Evolutionary conservation across 805 yeast species (phyloP), one percentile per base, ranked within the genome.

Genomic region (Lachancea nothofagi): DNA sequence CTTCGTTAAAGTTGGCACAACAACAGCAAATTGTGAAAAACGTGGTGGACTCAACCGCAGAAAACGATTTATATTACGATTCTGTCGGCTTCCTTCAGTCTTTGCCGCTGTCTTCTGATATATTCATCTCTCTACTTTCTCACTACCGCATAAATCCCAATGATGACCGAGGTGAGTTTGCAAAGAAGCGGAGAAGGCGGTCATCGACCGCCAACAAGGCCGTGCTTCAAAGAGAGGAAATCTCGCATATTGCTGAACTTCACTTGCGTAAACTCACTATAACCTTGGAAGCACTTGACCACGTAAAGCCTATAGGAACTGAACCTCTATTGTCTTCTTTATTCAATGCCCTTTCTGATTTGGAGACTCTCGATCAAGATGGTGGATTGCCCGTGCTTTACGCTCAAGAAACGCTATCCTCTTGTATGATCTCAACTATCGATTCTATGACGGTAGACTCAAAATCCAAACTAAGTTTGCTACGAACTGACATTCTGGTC

Each of bases 321-420:
- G 70, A 78, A 2, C 68, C 66, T 18, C 61, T 79, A 36, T 61
- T 79, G 29, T 67, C 69, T 37, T 62, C 75, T 12, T 57, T 79
- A 43, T 80, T 84, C 64, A 74, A 74, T 47, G 67, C 81, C 26
- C 65, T 84, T 36, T 76, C 85, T 38, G 93, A 84, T 57, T 66
- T 83, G 48, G 93, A 84, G 57, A 79, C 95, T 21, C 70, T 93
- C 34, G 96, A 95, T 31, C 79, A 78, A 47, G 97, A 89, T 57
- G 95, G 96, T 29, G 86, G 87, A 42, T 67, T 93, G 46, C 96
- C 98, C 3, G 90, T 90, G 4, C 69, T 85, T 32, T 90, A 89
- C 51, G 82, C 95, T 1, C 95, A 93, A 64, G 97, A 93, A 59
- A 78, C 90, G 0, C 67, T 93, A 44, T 93, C 96, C 2, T 76